phyloP scores from a whole-genome alignment of 2,329 filamentous ascomycete species.

The Neonectria punicea region DNA sequence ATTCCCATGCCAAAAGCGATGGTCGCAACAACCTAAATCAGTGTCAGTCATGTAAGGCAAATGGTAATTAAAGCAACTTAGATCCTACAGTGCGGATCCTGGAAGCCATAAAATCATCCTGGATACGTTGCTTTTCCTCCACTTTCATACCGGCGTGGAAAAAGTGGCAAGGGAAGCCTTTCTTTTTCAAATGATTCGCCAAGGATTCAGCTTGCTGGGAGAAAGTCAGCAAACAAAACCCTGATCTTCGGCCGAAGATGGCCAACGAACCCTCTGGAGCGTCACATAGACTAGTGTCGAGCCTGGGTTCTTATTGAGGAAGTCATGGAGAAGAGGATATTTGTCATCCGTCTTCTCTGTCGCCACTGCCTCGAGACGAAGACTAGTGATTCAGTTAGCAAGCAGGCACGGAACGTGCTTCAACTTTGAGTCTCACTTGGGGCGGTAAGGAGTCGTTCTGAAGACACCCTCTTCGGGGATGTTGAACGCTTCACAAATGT shows the following conservation, averaged over 20 bases:
- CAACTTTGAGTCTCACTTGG: conserved; percentile 51
- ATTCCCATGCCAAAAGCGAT: conserved; percentile 72
- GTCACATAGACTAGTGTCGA: conserved; percentile 71
- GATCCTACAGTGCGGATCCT: conserved; percentile 49
- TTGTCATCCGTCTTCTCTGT: conserved; percentile 56
- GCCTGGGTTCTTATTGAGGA: conserved; percentile 62
- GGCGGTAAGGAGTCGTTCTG: conserved; percentile 67
- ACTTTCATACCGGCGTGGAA: conserved; percentile 64
- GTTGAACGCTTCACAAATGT: conserved; percentile 63
- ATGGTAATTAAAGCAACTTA: rapidly evolving
- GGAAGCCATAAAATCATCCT: conserved; percentile 63
- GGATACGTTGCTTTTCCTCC: conserved; percentile 56
- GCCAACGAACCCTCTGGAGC: conserved; percentile 55
- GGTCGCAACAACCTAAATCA: conserved; percentile 52
- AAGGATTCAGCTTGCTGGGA: conserved; percentile 56
- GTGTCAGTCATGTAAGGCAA: conserved; percentile 1
- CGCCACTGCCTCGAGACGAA: conserved; percentile 63
- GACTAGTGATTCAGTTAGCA: conserved; percentile 41
- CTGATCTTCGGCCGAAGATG: too few species aligned
- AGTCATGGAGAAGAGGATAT: conserved; percentile 56
- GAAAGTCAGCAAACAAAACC: conserved; percentile 12
- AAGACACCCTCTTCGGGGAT: conserved; percentile 62
- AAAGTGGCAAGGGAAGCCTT: conserved; percentile 54
- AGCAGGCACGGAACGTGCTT: rapidly evolving
- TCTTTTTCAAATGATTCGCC: conserved; percentile 48